Evolutionary conservation across 2,329 filamentous ascomycete genomes (phyloP).

Genomic region (Cladosporium oxysporum): DNA sequence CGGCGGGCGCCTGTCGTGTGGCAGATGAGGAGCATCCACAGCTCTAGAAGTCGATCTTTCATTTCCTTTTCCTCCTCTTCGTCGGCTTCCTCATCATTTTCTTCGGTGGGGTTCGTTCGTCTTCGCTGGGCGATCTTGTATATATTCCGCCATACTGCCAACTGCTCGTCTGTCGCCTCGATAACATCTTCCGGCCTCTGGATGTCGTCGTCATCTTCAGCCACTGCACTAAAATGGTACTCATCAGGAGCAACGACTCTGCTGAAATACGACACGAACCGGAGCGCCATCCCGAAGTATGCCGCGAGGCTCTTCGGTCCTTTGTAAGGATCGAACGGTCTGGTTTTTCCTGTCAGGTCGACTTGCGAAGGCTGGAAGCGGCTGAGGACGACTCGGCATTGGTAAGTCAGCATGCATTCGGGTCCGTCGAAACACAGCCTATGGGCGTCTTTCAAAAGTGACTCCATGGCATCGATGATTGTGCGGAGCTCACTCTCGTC

Average conservation of each 20-base stretch:
- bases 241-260: background rate
- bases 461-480: slow-evolving; percentile 14
- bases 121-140: background rate
- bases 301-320: background rate
- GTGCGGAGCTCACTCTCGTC: background rate
- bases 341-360: slow-evolving; percentile 16
- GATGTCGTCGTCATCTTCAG: background rate
- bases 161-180: slow-evolving; percentile 12
- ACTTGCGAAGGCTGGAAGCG: slow-evolving; percentile 18
- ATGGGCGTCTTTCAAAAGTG: slow-evolving; percentile 15
- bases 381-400: slow-evolving; percentile 20
- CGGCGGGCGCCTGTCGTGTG: too few species aligned
- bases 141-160: background rate
- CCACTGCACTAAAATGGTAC: slow-evolving; percentile 11
- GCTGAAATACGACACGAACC: slow-evolving; percentile 6
- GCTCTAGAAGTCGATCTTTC: slow-evolving; percentile 11
- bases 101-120: background rate
- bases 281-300: background rate
- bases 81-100: background rate
- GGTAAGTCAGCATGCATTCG: slow-evolving; percentile 22
- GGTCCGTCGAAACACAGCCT: slow-evolving; percentile 22
- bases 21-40: too few species aligned
- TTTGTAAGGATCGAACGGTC: slow-evolving; percentile 19
- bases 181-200: slow-evolving; percentile 8
- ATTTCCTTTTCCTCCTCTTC: background rate